Evolutionary conservation across 225 moss, liverwort and hornwort genomes (phyloP).

Genomic region (Ulota crispa): DNA sequence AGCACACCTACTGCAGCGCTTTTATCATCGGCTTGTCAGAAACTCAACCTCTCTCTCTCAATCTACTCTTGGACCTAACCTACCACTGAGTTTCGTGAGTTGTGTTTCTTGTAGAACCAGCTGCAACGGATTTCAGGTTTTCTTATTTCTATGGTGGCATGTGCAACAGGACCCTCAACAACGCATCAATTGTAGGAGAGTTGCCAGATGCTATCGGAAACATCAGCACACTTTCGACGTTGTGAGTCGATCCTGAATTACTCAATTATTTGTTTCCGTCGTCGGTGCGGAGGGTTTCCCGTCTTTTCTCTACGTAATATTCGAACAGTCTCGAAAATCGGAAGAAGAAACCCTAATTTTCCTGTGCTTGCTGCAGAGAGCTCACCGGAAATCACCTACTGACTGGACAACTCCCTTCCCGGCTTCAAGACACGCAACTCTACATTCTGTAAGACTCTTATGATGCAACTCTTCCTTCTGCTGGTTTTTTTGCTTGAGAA

Average conservation of each 20-base stretch:
- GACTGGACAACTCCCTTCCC: conserved; percentile 14
- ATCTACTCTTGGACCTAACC: neutral
- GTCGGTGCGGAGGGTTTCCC: neutral
- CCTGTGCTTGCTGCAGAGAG: conserved; percentile 9
- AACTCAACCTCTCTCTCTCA: neutral
- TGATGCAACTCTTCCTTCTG: neutral
- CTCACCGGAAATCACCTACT: conserved; percentile 3
- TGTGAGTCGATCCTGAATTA: conserved; percentile 7
- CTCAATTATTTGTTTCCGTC: neutral
- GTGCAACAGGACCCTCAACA: conserved; percentile 6
- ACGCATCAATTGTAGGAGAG: conserved; percentile 11
- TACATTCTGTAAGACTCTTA: neutral
- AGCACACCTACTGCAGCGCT: accelerated
- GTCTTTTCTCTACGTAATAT: neutral
- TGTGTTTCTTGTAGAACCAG: neutral
- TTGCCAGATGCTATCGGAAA: neutral
- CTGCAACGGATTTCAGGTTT: neutral
- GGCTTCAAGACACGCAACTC: neutral
- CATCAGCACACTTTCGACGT: conserved; percentile 14
- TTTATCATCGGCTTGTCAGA: conserved; percentile 15
- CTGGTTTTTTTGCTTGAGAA: neutral
- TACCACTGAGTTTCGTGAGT: neutral
- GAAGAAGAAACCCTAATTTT: neutral
- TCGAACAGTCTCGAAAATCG: neutral
- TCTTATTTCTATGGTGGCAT: neutral